Conservation (phyloP, 2,329 filamentous ascomycete genomes). For the Colletotrichum cuscutae region DNA sequence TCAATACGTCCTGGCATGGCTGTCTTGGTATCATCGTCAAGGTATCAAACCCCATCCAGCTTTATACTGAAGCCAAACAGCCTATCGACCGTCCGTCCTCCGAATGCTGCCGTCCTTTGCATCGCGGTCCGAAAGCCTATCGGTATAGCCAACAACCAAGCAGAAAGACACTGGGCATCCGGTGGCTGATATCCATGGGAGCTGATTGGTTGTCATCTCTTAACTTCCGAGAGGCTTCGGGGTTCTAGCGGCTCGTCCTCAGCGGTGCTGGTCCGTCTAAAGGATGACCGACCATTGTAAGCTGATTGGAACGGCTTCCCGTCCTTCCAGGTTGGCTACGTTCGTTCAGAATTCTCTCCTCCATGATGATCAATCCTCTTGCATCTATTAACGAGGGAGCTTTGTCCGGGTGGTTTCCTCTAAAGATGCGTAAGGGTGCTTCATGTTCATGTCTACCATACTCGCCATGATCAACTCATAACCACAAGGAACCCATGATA, state of each 20-base stretch:
- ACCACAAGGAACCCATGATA: too few relatives aligned
- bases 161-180: neutral
- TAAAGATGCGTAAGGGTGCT: neutral
- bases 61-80: neutral
- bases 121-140: neutral
- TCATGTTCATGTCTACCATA: neutral
- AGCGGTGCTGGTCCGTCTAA: neutral
- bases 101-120: neutral
- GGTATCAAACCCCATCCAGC: neutral
- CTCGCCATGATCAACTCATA: too few relatives aligned
- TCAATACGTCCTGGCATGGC: neutral
- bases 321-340: too few relatives aligned
- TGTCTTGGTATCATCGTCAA: neutral
- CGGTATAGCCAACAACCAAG: neutral
- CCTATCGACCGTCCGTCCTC: neutral
- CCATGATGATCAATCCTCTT: neutral
- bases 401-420: neutral
- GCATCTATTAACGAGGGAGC: neutral
- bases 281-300: too few relatives aligned
- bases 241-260: constrained; percentile 9
- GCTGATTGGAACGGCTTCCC: neutral
- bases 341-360: too few relatives aligned
- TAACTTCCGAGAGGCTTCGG: constrained; percentile 43
- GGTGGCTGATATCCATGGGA: constrained; percentile 12
- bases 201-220: constrained; percentile 41